Conservation (phyloP, 768 basidiomycete species). For the Tylopilus sp. region DNA sequence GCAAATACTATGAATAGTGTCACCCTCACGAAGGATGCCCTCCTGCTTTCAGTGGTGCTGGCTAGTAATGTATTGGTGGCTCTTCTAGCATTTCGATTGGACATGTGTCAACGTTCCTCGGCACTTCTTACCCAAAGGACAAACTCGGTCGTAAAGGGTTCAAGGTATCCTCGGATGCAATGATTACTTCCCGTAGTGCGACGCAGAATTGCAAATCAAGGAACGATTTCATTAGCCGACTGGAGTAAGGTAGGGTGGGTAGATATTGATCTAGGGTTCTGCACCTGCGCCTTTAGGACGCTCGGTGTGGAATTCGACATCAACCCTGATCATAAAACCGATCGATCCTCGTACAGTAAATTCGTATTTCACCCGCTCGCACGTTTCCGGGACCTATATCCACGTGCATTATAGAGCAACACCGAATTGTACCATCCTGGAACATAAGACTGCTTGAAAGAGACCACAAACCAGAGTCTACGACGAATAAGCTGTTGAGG, state of each 20-base stretch:
- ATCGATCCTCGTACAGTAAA: neutral
- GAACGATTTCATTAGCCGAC: neutral
- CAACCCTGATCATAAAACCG: neutral
- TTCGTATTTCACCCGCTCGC: neutral
- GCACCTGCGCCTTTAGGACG: neutral
- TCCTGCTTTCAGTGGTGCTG: too few relatives aligned
- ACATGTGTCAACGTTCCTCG: neutral
- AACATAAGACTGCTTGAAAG: too few relatives aligned
- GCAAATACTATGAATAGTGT: too few relatives aligned
- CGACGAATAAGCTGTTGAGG: too few relatives aligned
- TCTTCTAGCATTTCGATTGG: neutral
- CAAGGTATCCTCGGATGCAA: neutral
- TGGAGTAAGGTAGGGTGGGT: neutral
- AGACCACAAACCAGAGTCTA: too few relatives aligned
- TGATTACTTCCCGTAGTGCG: neutral
- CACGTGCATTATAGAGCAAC: neutral
- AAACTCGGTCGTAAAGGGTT: neutral
- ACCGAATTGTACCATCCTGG: neutral
- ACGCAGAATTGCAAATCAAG: neutral
- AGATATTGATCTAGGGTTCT: neutral
- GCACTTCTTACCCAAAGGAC: neutral
- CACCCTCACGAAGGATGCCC: too few relatives aligned
- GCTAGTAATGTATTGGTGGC: neutral
- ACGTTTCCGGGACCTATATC: neutral
- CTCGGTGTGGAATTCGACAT: neutral